phyloP scores from a whole-genome alignment of 495 filamentous ascomycete species.

The Annulohypoxylon nitens region DNA sequence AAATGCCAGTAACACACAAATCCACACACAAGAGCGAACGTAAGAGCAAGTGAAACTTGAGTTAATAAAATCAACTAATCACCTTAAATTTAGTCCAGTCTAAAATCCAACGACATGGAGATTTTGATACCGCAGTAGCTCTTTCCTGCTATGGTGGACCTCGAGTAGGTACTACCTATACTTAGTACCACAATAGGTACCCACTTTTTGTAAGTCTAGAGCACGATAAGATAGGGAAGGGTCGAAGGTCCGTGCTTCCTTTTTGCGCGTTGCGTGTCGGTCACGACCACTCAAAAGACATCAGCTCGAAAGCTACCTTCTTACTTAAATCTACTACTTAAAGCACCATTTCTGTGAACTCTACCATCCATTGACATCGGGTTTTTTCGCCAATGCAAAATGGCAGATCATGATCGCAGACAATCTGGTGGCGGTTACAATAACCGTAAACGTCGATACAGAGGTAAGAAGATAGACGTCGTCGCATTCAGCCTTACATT shows the following conservation, averaged over 20 bases:
- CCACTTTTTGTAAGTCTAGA: neutral
- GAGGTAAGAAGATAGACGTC: conserved; percentile 59
- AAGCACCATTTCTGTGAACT: conserved; percentile 15
- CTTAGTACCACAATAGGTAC: neutral
- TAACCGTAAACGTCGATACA: conserved; percentile 73
- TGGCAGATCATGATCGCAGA: conserved; percentile 83
- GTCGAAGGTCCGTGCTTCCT: conserved; percentile 35
- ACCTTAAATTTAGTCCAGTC: neutral
- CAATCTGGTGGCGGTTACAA: conserved; percentile 65
- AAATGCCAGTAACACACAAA: too few species aligned
- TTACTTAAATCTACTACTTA: conserved; percentile 14
- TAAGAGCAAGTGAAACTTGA: neutral
- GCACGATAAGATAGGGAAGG: conserved; percentile 37
- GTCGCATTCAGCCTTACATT: conserved; percentile 22
- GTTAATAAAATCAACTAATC: neutral
- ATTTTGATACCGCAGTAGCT: too few species aligned
- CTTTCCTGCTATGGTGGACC: neutral
- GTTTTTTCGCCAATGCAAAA: conserved; percentile 50
- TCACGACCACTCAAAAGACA: conserved; percentile 16
- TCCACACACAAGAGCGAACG: too few species aligned
- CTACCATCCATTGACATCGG: conserved; percentile 17
- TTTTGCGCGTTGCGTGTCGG: conserved; percentile 43
- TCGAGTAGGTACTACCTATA: too few species aligned
- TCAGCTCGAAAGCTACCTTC: neutral
- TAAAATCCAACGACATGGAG: too few species aligned